Base-by-base conservation (phyloP, 306 rosid genomes). In the Mimosa bimucronata region DNA sequence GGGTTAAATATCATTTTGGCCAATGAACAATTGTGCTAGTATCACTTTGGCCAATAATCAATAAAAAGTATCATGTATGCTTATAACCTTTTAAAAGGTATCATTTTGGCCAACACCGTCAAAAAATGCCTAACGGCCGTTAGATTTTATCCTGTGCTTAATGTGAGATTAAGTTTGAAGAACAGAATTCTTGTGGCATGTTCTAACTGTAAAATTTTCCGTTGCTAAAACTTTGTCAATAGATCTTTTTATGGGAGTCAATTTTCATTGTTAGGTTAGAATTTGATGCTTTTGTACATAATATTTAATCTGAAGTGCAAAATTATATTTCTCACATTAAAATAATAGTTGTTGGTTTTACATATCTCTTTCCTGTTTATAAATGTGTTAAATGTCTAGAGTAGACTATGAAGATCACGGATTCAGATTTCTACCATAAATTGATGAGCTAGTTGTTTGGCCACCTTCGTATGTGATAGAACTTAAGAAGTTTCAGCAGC, bases 231-330 rank as follows among this genome's bases (percentile, higher is more conserved):
- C 7, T 38, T 67, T n/a, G 52, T 29, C 21, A 67, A 19, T 13
- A 38, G 73, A 67, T n/a, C 50, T 67, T 40, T 30, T 9, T 40
- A 67, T 67, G 52, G 52, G 73, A 67, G 50, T 67, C 73, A 40
- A 40, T 44, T 37, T 4, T 40, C 50, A 40, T 29, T 40, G 31
- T 67, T 10, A 41, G 10, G 21, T 37, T 66, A 38, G 25, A 66
- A 19, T 66, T 38, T 3, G 50, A 40, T 67, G 28, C 73, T 38
- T 67, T n/a, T n/a, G 50, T n/a, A n/a, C 30, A 40, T 67, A 38
- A 37, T 66, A 30, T 30, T 45, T 13, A 67, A 21, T n/a, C 29
- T 48, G 25, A 9, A n/a, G 50, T 67, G 48, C 71, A 66, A 66
- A 66, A 66, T 19, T 19, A 34, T 66, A 66, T 66, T 37, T 34